phyloP scores from a whole-genome alignment of 306 rosid species.

The Echinosophora koreensis region DNA sequence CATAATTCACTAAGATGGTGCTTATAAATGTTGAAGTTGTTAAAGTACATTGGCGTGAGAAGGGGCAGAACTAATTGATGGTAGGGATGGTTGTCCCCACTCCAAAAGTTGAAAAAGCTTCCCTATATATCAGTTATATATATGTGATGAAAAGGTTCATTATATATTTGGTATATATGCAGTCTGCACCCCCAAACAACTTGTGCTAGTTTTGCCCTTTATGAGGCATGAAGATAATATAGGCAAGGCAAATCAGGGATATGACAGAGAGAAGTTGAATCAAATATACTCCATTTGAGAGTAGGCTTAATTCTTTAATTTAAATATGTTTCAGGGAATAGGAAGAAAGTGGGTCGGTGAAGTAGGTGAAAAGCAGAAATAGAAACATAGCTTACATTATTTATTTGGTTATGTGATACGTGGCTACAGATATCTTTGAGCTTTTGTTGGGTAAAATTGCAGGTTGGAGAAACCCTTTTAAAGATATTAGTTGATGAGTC shows the following conservation, averaged over 20 bases:
- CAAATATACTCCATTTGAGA: not conserved
- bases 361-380: slow-evolving; percentile 2
- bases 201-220: not conserved
- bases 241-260: slow-evolving; percentile 13
- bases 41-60: slow-evolving; percentile 10
- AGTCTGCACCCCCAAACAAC: not conserved
- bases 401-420: slow-evolving; percentile 23
- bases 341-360: slow-evolving; percentile 4
- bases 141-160: not conserved
- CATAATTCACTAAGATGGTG: slow-evolving; percentile 11
- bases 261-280: slow-evolving; percentile 7
- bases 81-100: not conserved
- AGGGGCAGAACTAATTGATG: not conserved
- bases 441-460: slow-evolving; percentile 47
- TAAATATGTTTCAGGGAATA: slow-evolving; percentile 18
- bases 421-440: slow-evolving; percentile 19
- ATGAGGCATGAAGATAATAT: slow-evolving; percentile 18
- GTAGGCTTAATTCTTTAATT: not conserved
- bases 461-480: slow-evolving; percentile 95
- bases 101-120: slow-evolving; percentile 1
- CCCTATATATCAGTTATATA: not conserved
- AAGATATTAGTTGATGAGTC: slow-evolving; percentile 62
- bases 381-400: not conserved
- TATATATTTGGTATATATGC: not conserved
- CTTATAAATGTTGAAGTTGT: not conserved